These are phyloP conservation scores for Hypoxylon cercidicola DNA, from an alignment of 495 filamentous ascomycete genomes.

Conservation along the genomic window DNA sequence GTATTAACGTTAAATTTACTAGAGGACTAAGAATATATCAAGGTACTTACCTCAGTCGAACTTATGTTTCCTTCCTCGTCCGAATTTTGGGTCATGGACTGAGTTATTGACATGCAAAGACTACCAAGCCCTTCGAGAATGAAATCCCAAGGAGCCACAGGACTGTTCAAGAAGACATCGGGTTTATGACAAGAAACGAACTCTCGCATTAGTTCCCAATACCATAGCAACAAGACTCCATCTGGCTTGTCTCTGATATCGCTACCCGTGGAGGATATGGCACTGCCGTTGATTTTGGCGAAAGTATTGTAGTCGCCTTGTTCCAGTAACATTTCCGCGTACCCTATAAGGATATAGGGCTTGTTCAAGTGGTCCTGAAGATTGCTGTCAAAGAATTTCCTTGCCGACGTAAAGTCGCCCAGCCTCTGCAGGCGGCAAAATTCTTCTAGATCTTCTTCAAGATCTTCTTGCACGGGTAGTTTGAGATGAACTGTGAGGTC, in stretches of 20 bases:
- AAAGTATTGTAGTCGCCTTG: constrained; percentile 33
- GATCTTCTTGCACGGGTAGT: constrained; percentile 29
- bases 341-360: constrained; percentile 36
- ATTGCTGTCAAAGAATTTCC: constrained; percentile 21
- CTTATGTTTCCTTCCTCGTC: not conserved
- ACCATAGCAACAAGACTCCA: not conserved
- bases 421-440: constrained; percentile 33
- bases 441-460: constrained; percentile 33
- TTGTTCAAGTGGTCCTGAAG: constrained; percentile 27
- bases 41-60: constrained; percentile 28
- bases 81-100: no score
- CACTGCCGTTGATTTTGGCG: not conserved
- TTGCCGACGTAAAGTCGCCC: constrained; percentile 31
- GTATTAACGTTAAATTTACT: not conserved
- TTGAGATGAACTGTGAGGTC: constrained; percentile 35
- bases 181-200: constrained; percentile 8
- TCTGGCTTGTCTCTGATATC: not conserved
- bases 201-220: constrained; percentile 14
- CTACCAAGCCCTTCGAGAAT: not conserved
- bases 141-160: not conserved
- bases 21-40: not conserved
- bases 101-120: not conserved
- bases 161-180: not conserved
- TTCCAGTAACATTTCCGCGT: constrained; percentile 32
- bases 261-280: not conserved